These are phyloP conservation scores for Plasmodium gonderi DNA, from an alignment of 169 alveolate genomes.

Conservation along the genomic window DNA sequence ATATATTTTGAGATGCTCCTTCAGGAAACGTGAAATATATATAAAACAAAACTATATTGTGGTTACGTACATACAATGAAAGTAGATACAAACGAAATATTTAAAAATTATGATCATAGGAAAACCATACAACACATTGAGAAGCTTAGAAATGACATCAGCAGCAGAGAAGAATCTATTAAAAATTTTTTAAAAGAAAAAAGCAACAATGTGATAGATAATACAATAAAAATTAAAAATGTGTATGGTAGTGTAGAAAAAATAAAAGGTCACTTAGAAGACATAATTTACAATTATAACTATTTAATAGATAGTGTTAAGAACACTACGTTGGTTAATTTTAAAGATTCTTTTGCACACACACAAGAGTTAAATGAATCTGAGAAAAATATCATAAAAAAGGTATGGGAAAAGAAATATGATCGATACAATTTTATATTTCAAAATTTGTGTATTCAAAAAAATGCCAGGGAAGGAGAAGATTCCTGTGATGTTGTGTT, in stretches of 20 bases:
- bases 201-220: slow-evolving; percentile 51
- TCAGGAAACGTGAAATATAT: no score
- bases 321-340: background rate
- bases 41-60: background rate
- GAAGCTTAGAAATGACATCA: slow-evolving; percentile 3
- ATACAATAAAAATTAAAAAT: slow-evolving; percentile 66
- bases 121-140: slow-evolving; percentile 43
- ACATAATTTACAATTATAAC: slow-evolving; percentile 20
- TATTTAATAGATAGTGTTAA: slow-evolving; percentile 27
- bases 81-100: slow-evolving; percentile 31
- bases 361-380: slow-evolving; percentile 9
- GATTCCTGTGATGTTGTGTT: no score
- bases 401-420: slow-evolving; percentile 58
- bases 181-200: slow-evolving; percentile 61
- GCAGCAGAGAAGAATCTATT: slow-evolving; percentile 33
- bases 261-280: slow-evolving; percentile 34
- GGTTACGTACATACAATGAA: slow-evolving; percentile 31
- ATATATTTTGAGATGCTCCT: no score
- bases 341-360: slow-evolving; percentile 14
- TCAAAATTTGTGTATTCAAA: slow-evolving; percentile 1
- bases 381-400: slow-evolving; percentile 41
- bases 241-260: slow-evolving; percentile 71
- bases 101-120: slow-evolving; percentile 35
- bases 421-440: slow-evolving; percentile 59
- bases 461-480: background rate